Percentiles rank a stretch among this genome's conserved stretches.
Evolutionary conservation across 148 eudicot genomes (phyloP).

Genomic region (Fagopyrum homotropicum): DNA sequence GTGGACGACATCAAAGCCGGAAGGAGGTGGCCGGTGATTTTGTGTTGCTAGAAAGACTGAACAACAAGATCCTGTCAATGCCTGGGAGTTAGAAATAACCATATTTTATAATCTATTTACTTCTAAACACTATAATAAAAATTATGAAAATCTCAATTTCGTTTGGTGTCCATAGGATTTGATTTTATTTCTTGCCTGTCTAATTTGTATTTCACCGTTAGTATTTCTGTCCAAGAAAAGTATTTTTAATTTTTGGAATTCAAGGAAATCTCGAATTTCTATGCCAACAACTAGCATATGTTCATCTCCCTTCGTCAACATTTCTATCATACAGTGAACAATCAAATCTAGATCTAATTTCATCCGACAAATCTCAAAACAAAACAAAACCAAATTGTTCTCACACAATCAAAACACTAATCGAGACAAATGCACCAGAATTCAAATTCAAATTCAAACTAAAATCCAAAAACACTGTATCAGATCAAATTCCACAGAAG

Average conservation of each 20-base stretch:
- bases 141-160: too few relatives aligned
- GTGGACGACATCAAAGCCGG: too few relatives aligned
- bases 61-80: too few relatives aligned
- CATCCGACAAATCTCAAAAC: neutral
- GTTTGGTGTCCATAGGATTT: too few relatives aligned
- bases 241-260: neutral
- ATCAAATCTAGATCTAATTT: slow-evolving; percentile 9
- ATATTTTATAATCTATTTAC: too few relatives aligned
- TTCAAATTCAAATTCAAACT: slow-evolving; percentile 1
- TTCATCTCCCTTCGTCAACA: neutral
- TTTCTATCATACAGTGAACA: neutral
- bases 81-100: too few relatives aligned
- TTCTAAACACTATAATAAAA: too few relatives aligned
- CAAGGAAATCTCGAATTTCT: slow-evolving; percentile 5
- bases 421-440: neutral
- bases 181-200: too few relatives aligned
- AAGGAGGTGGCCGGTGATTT: too few relatives aligned
- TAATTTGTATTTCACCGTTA: too few relatives aligned
- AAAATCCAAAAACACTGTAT: neutral
- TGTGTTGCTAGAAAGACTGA: too few relatives aligned
- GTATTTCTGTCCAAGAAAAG: too few relatives aligned
- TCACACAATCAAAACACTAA: neutral
- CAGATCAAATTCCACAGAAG: neutral
- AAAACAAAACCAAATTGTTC: neutral
- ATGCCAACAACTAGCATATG: neutral